Evolutionary conservation across 495 filamentous ascomycete genomes (phyloP), one percentile per base, ranked within the genome.

Genomic region (Eremomyces bilateralis): DNA sequence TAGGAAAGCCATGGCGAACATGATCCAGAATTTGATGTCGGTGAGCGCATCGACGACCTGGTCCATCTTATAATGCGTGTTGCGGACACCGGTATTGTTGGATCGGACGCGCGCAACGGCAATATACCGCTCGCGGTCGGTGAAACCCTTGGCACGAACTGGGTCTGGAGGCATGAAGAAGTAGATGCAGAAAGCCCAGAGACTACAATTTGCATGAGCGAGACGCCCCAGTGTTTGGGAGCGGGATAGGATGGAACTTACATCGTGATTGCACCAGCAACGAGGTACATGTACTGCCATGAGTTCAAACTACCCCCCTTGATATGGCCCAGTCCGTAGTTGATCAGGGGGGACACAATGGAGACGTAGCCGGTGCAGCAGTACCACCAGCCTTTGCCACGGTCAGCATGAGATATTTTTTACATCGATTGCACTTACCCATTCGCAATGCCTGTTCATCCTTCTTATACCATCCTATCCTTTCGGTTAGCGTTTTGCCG

Each of bases 231-330:
- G n/a, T n/a, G n/a, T n/a, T n/a, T n/a, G n/a, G n/a, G n/a, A n/a
- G n/a, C n/a, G n/a, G n/a, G n/a, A n/a, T n/a, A n/a, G n/a, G n/a
- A n/a, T n/a, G n/a, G n/a, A n/a, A n/a, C n/a, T n/a, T n/a, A n/a
- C n/a, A 66, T 52, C 19, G 62, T 67, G 16, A 67, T 47, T 1
- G 57, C 51, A 6, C 63, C 64, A 24, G 64, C 63, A 8, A 51
- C 41, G 15, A 47, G 36, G 29, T 55, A 53, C 50, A 39, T 50
- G 29, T 50, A 50, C 33, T 39, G 33, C 47, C 47, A 50, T 11
- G 35, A 33, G 20, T 21, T 24, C 6, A 47, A 35, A 3, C 34
- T 37, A 4, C 46, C 40, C 12, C 53, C 54, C 16, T 57, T 47
- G 36, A 63, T 60, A 29, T 59, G 59, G 12, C 62, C 62, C 34